A percentile compares a stretch with the other conserved stretches of the same genome.
Evolutionary conservation across 345 rosid genomes (phyloP).

Genomic region (Erodium maritimum): DNA sequence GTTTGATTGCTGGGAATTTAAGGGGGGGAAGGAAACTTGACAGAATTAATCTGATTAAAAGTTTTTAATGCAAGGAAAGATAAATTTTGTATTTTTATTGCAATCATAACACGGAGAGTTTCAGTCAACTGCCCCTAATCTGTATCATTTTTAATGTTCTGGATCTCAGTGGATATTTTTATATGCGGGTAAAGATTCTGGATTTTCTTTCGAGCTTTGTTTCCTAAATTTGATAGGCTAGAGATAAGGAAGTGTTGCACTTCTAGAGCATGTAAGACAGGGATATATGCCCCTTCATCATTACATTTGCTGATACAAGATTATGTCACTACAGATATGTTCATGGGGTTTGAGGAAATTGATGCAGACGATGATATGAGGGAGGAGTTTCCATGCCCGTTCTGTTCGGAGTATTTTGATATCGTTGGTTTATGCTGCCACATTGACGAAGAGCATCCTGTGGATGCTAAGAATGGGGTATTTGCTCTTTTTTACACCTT

Average conservation of each 20-base stretch:
- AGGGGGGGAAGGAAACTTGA: background rate
- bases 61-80: no score
- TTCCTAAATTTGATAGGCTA: no score
- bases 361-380: slow-evolving; percentile 83
- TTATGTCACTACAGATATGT: slow-evolving; percentile 48
- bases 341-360: slow-evolving; percentile 70
- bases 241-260: no score
- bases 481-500: slow-evolving; percentile 4
- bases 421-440: slow-evolving; percentile 84
- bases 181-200: no score
- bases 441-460: slow-evolving; percentile 81
- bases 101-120: background rate
- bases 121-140: background rate
- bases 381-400: slow-evolving; percentile 95
- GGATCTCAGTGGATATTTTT: no score
- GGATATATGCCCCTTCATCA: no score
- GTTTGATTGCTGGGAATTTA: background rate
- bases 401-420: slow-evolving; percentile 80
- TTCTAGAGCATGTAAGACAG: no score
- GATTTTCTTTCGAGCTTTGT: no score
- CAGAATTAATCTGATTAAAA: background rate
- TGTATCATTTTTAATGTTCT: no score
- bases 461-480: slow-evolving; percentile 91
- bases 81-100: no score
- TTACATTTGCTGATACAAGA: no score